Evolutionary conservation across 495 filamentous ascomycete genomes (phyloP), one percentile per base, ranked within the genome.

Genomic region (Trichoderma orchidacearum): DNA sequence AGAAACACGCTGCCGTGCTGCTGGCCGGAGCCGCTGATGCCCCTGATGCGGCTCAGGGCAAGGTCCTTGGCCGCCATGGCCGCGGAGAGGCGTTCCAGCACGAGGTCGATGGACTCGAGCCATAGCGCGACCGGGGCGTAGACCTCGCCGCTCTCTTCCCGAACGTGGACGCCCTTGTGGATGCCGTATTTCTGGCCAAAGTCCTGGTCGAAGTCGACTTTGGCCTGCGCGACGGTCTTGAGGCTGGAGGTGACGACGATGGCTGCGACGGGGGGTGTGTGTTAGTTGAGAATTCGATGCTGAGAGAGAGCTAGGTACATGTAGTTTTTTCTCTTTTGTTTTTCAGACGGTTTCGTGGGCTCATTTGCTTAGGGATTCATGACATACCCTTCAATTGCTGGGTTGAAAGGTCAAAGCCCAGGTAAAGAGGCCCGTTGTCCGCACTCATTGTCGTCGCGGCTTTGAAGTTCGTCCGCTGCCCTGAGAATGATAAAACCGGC

Each of bases 1-100:
- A 93, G 97, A 73, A 94, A 84, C 4, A 98, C 89, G 65, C 90
- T 96, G 6, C 91, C 92, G 64, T 97, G 93, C 72, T 98, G 93
- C 75, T 96, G 92, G 56, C 93, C 92, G 12, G 92, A 92, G 28
- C 88, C 93, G 60, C 86, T 91, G 61, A 98, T 79, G 21, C 91
- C 93, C 61, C 77, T 80, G 27, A 98, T 83, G 23, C 81, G 80
- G 55, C 74, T 66, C 61, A 96, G 58, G 94, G 89, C 53, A 55
- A 1, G 11, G n/a, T n/a, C n/a, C n/a, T n/a, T n/a, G n/a, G 53
- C 30, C 3, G 15, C n/a, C 34, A 91, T 79, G 0, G 86, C 85
- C 57, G 83, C 76, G 63, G 83, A 76, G 58, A 98, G 74, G 21
- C 82, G 82, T 11, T 79, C 68, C 23, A 97, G 75, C 3, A 96